phyloP scores from a whole-genome alignment of 208 protist species.

The Leishmania arabica region DNA sequence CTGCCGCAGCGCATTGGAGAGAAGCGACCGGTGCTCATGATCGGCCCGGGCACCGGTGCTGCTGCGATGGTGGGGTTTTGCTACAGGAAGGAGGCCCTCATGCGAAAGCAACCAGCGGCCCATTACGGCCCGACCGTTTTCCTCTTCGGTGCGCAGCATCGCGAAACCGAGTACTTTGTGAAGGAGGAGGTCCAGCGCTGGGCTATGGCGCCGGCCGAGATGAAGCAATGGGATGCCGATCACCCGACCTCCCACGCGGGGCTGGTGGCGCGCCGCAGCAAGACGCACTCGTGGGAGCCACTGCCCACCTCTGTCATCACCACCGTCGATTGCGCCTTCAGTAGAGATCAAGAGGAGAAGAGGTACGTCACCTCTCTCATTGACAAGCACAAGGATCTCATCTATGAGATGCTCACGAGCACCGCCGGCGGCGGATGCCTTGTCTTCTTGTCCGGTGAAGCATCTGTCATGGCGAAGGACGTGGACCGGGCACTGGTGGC shows the following conservation, averaged over 20 bases:
- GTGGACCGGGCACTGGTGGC: slow-evolving; percentile 84
- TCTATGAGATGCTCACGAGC: slow-evolving; percentile 52
- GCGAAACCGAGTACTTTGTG: slow-evolving; percentile 67
- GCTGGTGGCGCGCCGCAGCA: slow-evolving; percentile 22
- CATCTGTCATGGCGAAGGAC: slow-evolving; percentile 89
- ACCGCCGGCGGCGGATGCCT: slow-evolving; percentile 40
- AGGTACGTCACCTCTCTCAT: slow-evolving; percentile 91
- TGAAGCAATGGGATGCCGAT: slow-evolving; percentile 30
- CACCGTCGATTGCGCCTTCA: slow-evolving; percentile 83
- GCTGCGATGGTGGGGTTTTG: slow-evolving; percentile 80
- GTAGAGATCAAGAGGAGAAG: slow-evolving; percentile 72
- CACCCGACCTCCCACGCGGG: slow-evolving; percentile 34
- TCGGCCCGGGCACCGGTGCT: slow-evolving; percentile 93
- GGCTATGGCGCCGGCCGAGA: slow-evolving; percentile 33
- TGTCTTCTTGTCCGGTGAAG: slow-evolving; percentile 93
- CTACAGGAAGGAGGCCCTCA: slow-evolving; percentile 68
- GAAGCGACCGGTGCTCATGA: slow-evolving; percentile 83
- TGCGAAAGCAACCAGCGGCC: slow-evolving; percentile 40
- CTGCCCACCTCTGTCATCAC: slow-evolving; percentile 52
- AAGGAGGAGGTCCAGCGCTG: slow-evolving; percentile 51
- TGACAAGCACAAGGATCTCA: slow-evolving; percentile 62
- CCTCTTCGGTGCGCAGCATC: slow-evolving; percentile 67
- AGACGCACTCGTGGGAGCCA: slow-evolving; percentile 2
- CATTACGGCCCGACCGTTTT: slow-evolving; percentile 55
- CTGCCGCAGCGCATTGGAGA: slow-evolving; percentile 53